phyloP scores from a whole-genome alignment of 495 filamentous ascomycete genomes.

The Clavariopsis aquatica region DNA sequence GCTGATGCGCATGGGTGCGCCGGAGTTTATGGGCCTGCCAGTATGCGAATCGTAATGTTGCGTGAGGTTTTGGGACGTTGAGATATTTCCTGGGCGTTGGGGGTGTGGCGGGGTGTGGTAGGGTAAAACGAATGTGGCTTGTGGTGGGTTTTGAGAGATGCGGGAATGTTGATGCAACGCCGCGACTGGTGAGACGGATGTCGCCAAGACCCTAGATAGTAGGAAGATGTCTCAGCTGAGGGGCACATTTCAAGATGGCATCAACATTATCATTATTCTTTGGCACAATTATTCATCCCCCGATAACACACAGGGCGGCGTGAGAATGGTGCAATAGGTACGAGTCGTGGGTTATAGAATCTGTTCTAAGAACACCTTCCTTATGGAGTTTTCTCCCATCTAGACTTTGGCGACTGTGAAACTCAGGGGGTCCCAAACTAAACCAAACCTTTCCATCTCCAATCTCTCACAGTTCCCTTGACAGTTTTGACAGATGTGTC shows the following conservation, averaged over 20 bases:
- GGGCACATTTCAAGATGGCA: too few species aligned
- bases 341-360: too few species aligned
- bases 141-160: background rate
- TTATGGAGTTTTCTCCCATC: too few species aligned
- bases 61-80: background rate
- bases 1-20: constrained; percentile 34
- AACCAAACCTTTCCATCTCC: background rate
- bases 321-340: too few species aligned
- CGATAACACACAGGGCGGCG: too few species aligned
- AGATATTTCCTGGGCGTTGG: background rate
- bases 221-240: background rate
- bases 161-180: constrained; percentile 21
- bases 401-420: background rate
- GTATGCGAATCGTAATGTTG: constrained; percentile 7
- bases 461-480: background rate
- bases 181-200: background rate
- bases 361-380: too few species aligned
- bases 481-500: background rate
- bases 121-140: constrained; percentile 7
- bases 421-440: background rate
- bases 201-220: background rate
- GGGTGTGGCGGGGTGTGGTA: background rate
- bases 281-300: too few species aligned
- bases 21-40: constrained; percentile 7
- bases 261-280: too few species aligned